Percentiles rank a stretch among this genome's conserved stretches.
phyloP scores from a whole-genome alignment of 2,329 filamentous ascomycete species.

The Aspergillus tubingensis region DNA sequence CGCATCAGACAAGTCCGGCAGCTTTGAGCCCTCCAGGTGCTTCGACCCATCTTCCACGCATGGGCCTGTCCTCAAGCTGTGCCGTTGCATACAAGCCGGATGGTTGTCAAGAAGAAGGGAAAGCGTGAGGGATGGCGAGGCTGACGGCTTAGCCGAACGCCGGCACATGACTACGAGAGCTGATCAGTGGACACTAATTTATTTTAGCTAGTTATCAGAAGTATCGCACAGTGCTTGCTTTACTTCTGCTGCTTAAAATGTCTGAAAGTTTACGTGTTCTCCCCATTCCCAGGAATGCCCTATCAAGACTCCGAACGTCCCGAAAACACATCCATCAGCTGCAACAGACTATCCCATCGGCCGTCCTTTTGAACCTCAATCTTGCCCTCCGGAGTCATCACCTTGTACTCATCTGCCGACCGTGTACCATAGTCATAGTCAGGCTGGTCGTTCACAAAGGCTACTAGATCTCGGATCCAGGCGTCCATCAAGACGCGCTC shows the following conservation, averaged over 20 bases:
- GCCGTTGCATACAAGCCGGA: too few species aligned
- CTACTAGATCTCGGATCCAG: constrained; percentile 42
- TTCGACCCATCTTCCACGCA: neutral
- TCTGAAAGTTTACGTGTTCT: too few species aligned
- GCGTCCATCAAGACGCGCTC: constrained; percentile 42
- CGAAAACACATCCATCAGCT: constrained; percentile 21
- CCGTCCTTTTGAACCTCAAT: constrained; percentile 41
- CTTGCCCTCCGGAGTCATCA: constrained; percentile 33
- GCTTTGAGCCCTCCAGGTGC: neutral
- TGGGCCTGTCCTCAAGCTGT: too few species aligned
- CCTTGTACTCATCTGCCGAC: constrained; percentile 39
- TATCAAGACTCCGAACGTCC: neutral
- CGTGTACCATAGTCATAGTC: constrained; percentile 38
- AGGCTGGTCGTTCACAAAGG: constrained; percentile 40
- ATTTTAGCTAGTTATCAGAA: too few species aligned
- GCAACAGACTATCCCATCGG: constrained; percentile 32
- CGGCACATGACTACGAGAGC: too few species aligned
- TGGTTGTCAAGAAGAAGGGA: too few species aligned
- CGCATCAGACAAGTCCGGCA: neutral
- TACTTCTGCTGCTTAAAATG: too few species aligned
- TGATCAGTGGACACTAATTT: too few species aligned
- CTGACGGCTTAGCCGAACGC: too few species aligned
- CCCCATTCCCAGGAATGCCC: neutral
- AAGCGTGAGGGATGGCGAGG: too few species aligned
- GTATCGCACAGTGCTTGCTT: too few species aligned